Evolutionary conservation across 306 rosid species (phyloP).

Genomic region (Castanea crenata): DNA sequence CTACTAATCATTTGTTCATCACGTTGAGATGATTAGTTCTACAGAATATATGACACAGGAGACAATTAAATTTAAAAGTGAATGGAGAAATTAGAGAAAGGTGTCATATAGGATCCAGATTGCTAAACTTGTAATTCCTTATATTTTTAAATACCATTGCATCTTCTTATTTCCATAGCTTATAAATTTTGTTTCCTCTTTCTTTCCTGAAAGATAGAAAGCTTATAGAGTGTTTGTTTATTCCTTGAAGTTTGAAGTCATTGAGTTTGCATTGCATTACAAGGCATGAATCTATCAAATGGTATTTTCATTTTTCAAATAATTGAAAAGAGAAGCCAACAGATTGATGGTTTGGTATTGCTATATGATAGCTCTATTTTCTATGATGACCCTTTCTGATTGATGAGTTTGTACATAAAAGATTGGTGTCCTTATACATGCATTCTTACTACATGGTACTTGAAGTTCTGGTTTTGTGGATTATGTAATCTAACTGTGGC

Average conservation of each 20-base stretch:
- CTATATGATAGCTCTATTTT: not conserved
- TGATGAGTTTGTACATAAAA: not conserved
- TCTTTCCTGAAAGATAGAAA: not conserved
- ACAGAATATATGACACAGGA: not conserved
- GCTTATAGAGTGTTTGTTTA: not conserved
- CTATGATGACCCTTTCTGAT: not conserved
- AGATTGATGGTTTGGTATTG: not conserved
- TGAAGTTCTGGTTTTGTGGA: not conserved
- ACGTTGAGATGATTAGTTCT: not conserved
- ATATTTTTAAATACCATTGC: not conserved
- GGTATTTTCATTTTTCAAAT: not conserved
- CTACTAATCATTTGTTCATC: not conserved
- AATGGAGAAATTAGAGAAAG: not conserved
- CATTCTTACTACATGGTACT: not conserved
- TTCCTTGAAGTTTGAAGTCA: not conserved
- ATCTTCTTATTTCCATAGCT: not conserved
- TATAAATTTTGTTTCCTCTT: not conserved
- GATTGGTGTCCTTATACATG: not conserved
- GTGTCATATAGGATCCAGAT: not conserved
- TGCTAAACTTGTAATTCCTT: not conserved
- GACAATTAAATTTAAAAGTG: not conserved
- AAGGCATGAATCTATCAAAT: not conserved
- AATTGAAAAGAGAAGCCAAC: not conserved
- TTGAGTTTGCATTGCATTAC: not conserved
- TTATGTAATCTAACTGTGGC: not conserved